A percentile compares a stretch with the other conserved stretches of the same genome.
Evolutionary conservation across 345 rosid species (phyloP).

Genomic region (Salix dunnii): DNA sequence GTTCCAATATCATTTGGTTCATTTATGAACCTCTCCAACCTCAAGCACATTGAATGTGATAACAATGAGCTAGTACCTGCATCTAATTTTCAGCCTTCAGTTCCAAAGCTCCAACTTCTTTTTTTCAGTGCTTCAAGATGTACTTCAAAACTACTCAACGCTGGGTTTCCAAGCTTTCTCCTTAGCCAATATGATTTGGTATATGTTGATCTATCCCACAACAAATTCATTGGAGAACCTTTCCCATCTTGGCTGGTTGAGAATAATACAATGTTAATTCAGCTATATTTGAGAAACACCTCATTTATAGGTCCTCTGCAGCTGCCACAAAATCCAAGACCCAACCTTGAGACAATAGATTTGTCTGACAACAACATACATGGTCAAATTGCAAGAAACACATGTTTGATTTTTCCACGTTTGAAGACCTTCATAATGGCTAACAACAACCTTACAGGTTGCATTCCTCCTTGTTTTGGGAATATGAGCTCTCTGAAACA

Average conservation of each 20-base stretch:
- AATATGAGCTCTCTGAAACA: not conserved
- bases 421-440: not conserved
- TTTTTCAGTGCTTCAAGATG: not conserved
- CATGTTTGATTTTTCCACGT: slow-evolving; percentile 2
- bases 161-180: not conserved
- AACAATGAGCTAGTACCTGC: not conserved
- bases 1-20: not conserved
- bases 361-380: not conserved
- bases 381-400: slow-evolving; percentile 2
- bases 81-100: not conserved
- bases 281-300: not conserved
- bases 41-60: accelerated
- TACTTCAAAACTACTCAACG: not conserved
- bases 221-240: not conserved
- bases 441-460: slow-evolving; percentile 9
- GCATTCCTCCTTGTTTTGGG: slow-evolving; percentile 20
- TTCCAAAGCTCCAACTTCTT: not conserved
- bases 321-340: not conserved
- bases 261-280: slow-evolving; percentile 17
- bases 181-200: not conserved
- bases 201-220: not conserved
- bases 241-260: slow-evolving; percentile 27
- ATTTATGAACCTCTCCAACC: not conserved
- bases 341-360: not conserved
- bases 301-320: slow-evolving; percentile 1